Base-by-base conservation (phyloP, 768 basidiomycete species). In the Paxillus involutus region DNA sequence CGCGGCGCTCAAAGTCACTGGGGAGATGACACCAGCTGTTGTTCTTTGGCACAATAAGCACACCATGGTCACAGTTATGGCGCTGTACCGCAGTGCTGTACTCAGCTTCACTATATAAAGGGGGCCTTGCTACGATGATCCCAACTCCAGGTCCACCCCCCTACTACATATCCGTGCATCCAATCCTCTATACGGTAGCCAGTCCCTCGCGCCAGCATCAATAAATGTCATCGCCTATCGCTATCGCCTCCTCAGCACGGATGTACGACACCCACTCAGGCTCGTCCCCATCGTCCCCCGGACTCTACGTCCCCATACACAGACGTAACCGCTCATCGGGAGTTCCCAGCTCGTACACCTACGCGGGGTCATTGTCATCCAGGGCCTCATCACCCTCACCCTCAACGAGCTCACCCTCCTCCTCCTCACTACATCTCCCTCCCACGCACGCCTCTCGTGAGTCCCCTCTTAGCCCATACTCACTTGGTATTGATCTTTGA, bases 231-330 rank as follows among this genome's bases (percentile, higher is more conserved):
- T 63, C 62, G 4, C 55, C 67, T 6, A 55, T 68, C 49, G 26
- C 55, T 7, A 57, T 61, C 32, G 55, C 60, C 24, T 45, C 45
- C 35, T 56, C 56, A 46, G 26, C 47, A 14, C 19, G 13, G 24
- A 51, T 47, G 46, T 59, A 52, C 49, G 52, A 54, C 24, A 48
- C 61, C 14, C 57, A 65, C 1, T 61, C 68, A 6, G 26, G 26
- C 26, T 26, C 26, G 26, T 13, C 60, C 52, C 39, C 60, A 48
- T 61, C 66, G 5, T 26, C 65, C 32, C 40, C 59, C 33, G 32
- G 16, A 8, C 63, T 73, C 30, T 79, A 79, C 51, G 49, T 79
- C 36, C 77, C 78, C 24, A 53, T 79, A 0, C 77, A 79, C 47
- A 73, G 67, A 56, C 73, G 77, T 32, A 45, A 49, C 33, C 54